Base-by-base conservation (phyloP, 164 flowering plant species). In the Magnolia sinica region DNA sequence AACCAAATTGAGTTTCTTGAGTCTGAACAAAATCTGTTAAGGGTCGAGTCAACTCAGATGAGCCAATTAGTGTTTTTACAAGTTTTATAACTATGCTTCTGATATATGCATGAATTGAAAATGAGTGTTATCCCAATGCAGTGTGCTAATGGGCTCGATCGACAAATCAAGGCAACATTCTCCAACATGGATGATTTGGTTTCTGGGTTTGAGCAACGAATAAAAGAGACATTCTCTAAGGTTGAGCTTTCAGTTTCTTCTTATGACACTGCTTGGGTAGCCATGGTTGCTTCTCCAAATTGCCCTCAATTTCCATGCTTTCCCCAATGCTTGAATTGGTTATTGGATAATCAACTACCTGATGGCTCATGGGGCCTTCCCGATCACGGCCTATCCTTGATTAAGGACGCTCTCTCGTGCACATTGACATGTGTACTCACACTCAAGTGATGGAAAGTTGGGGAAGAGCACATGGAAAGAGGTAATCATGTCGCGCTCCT, bases 201-300 rank as follows among this genome's bases (percentile, higher is more conserved):
- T 37, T 37, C 45, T 37, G 87, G 66, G 68, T 83, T 84, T 3
- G 84, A 86, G 78, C 90, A 88, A 75, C 84, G 86, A 77, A 88
- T 94, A 14, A 84, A 79, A 70, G 86, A 88, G 71, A 75, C 89
- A 85, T 88, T 96, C 68, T 76, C 80, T 1, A 84, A 81, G 73
- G 83, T 87, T 75, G 91, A 93, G 29, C 86, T 92, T 63, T 90
- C 96, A 10, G 85, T 87, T 79, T 96, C 98, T 72, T 75, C 96
- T 2, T 96, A 93, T 82, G 99, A 96, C 83, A 96, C 97, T 45
- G 98, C 98, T 31, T 93, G 98, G 99, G 96, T 96, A 16, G 97
- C 98, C 64, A 96, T 96, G 99, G 88, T 92, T 71, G 92, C 97
- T 76, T 87, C 92, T 75, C 89, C 86, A 23, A 73, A 72, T 77